A percentile compares a stretch with the other conserved stretches of the same genome.
phyloP scores from a whole-genome alignment of 805 yeast species.

The Teunomyces pallodes region DNA sequence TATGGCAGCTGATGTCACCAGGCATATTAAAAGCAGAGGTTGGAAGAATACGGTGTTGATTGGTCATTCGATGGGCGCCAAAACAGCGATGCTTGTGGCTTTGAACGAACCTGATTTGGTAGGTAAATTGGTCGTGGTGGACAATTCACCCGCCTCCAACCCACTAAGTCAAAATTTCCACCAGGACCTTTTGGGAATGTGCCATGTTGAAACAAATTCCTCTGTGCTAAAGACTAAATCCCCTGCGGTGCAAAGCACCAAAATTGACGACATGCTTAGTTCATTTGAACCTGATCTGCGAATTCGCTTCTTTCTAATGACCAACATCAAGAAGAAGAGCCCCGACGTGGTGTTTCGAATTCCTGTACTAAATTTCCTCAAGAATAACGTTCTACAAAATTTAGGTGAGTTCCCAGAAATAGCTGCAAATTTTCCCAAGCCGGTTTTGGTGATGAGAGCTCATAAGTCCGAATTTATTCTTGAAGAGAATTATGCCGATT shows the following conservation, averaged over 20 bases:
- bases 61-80: slow-evolving; percentile 66
- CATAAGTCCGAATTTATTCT: slow-evolving; percentile 40
- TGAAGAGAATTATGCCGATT: slow-evolving; percentile 21
- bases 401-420: slow-evolving; percentile 33
- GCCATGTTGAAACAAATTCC: slow-evolving; percentile 29
- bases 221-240: slow-evolving; percentile 5
- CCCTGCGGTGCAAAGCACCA: slow-evolving; percentile 3
- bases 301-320: slow-evolving; percentile 36
- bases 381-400: slow-evolving; percentile 20
- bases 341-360: slow-evolving; percentile 29
- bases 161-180: slow-evolving; percentile 34
- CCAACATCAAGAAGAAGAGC: slow-evolving; percentile 33
- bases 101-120: slow-evolving; percentile 40
- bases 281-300: slow-evolving; percentile 21
- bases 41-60: slow-evolving; percentile 19
- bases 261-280: slow-evolving; percentile 21
- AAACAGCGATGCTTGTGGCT: slow-evolving; percentile 48
- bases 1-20: slow-evolving; percentile 42
- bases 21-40: slow-evolving; percentile 25
- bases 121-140: slow-evolving; percentile 45
- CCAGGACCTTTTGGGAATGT: slow-evolving; percentile 38
- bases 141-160: slow-evolving; percentile 44
- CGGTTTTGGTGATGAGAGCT: slow-evolving; percentile 46
- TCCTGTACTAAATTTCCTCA: slow-evolving; percentile 27
- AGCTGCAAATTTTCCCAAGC: slow-evolving; percentile 23